A percentile compares a stretch with the other conserved stretches of the same genome.
Evolutionary conservation across 495 filamentous ascomycete genomes (phyloP).

Genomic region (Xylaria cubensis): DNA sequence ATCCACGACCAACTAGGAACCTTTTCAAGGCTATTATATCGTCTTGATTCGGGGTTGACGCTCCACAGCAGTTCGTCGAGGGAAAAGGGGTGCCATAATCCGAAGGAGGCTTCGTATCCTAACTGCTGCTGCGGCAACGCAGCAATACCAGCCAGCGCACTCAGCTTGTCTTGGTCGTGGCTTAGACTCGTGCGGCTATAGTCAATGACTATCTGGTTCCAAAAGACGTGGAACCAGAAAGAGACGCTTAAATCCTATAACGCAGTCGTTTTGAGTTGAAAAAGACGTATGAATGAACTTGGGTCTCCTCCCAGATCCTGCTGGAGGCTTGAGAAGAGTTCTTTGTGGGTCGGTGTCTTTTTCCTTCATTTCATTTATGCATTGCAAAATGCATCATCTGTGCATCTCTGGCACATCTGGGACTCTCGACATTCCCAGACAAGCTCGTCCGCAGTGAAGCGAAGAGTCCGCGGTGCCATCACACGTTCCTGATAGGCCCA

Average conservation of each 20-base stretch:
- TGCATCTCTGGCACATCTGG: neutral
- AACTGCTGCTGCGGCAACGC: neutral
- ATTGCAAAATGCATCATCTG: neutral
- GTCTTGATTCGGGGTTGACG: neutral
- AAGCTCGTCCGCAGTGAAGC: neutral
- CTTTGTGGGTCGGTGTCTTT: neutral
- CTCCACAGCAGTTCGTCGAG: neutral
- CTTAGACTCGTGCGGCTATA: neutral
- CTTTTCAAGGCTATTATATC: neutral
- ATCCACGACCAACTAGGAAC: neutral
- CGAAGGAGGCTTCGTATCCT: neutral
- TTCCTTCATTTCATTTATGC: neutral
- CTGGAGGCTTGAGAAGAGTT: neutral
- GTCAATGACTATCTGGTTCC: neutral
- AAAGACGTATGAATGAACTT: neutral
- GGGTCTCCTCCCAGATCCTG: neutral
- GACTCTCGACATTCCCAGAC: neutral
- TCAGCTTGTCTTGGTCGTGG: neutral
- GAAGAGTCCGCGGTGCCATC: conserved; percentile 1
- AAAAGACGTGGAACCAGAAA: neutral
- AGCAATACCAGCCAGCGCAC: neutral
- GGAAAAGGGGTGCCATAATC: neutral
- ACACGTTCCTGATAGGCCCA: neutral
- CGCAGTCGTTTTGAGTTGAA: neutral
- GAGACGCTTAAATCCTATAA: neutral